Conservation (phyloP, 2,329 filamentous ascomycete genomes). For the Talaromyces sp. region DNA sequence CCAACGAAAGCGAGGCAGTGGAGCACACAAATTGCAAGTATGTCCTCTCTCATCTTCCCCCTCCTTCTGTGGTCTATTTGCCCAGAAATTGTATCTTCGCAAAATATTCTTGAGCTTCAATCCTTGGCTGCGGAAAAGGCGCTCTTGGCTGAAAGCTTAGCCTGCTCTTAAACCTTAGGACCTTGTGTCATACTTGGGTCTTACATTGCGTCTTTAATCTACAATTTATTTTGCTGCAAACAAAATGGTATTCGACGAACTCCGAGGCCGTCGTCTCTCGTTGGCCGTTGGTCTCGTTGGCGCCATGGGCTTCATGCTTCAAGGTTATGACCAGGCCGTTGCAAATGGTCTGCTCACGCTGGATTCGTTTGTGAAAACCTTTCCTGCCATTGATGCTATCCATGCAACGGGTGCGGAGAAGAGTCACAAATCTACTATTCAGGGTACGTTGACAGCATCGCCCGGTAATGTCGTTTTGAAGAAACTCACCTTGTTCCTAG, state of each 20-base stretch:
- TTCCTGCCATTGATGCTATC: constrained; percentile 54
- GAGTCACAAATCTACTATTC: constrained; percentile 29
- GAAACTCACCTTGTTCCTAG: constrained; percentile 26
- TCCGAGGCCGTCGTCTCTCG: constrained; percentile 8
- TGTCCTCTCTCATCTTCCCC: not conserved
- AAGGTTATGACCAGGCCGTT: constrained; percentile 25
- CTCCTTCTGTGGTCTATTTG: not conserved
- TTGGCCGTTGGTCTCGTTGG: constrained; percentile 19
- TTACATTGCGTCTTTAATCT: not conserved
- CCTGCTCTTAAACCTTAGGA: not conserved
- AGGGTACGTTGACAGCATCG: constrained; percentile 26
- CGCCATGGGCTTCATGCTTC: constrained; percentile 22
- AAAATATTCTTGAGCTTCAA: not conserved
- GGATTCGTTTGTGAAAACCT: constrained; percentile 55
- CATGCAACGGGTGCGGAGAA: constrained; percentile 25
- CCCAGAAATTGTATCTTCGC: not conserved
- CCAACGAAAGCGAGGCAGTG: not conserved
- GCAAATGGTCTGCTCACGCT: constrained; percentile 63
- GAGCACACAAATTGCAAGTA: not conserved
- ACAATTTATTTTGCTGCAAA: not conserved
- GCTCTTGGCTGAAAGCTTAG: constrained; percentile 14
- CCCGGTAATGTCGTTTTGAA: not conserved
- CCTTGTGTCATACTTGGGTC: not conserved
- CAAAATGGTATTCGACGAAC: not conserved
- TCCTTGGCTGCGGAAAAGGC: not conserved